These are phyloP conservation scores for Leptoxyphium fumago DNA, from an alignment of 2,329 filamentous ascomycete species.

Conservation along the genomic window DNA sequence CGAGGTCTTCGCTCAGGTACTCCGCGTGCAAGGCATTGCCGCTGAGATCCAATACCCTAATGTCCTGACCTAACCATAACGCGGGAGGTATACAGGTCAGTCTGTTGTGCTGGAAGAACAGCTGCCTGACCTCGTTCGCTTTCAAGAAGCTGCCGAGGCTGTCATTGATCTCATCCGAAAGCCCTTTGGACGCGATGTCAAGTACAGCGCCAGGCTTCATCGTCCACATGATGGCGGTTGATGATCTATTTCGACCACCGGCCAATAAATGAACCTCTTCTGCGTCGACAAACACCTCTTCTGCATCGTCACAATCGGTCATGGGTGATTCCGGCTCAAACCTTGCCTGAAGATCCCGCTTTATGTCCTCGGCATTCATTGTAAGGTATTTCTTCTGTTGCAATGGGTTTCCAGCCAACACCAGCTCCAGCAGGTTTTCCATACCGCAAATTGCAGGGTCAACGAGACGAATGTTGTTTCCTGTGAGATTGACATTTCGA, in stretches of 20 bases:
- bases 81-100: constrained; percentile 53
- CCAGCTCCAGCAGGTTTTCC: constrained; percentile 59
- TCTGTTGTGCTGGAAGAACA: constrained; percentile 65
- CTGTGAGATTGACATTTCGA: constrained; percentile 66
- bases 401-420: constrained; percentile 77
- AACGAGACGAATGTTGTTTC: constrained; percentile 65
- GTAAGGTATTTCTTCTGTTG: constrained; percentile 74
- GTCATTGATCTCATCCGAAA: constrained; percentile 25
- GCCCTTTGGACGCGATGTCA: constrained; percentile 24
- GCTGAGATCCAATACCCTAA: constrained; percentile 38
- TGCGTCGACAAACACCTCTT: constrained; percentile 6
- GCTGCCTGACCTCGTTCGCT: constrained; percentile 34
- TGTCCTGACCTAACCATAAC: constrained; percentile 52
- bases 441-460: constrained; percentile 67
- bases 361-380: constrained; percentile 68
- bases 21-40: constrained; percentile 33
- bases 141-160: constrained; percentile 29
- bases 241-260: neutral
- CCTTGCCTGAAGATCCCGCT: constrained; percentile 53
- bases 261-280: constrained; percentile 3
- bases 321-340: constrained; percentile 38
- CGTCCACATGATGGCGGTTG: constrained; percentile 10
- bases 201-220: constrained; percentile 22
- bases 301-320: neutral
- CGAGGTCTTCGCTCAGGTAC: constrained; percentile 45